Base-by-base conservation (phyloP, 2,329 filamentous ascomycete genomes). In the Neocatenulostroma microsporum region DNA sequence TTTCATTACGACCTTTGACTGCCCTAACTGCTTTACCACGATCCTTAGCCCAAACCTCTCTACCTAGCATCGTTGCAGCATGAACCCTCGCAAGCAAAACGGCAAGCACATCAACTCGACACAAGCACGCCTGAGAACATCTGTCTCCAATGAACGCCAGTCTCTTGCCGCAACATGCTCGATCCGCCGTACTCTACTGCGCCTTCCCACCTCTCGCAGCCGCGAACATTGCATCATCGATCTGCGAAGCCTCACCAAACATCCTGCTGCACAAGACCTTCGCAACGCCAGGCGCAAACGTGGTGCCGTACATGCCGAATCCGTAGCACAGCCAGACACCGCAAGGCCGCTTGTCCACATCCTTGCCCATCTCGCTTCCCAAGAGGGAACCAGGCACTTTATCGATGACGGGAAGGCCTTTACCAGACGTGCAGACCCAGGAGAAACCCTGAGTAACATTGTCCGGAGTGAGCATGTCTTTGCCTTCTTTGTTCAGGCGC, bases 291-390 rank as follows among this genome's bases (percentile, higher is more conserved):
- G 44, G 49, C 13, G 47, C 49, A 8, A 53, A 21, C 12, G 42
- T 44, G 12, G 47, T 50, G 7, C 50, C 50, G 14, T 41, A 31
- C 28, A 33, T 38, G 3, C 49, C 50, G 25, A 53, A 51, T 4
- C 50, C 50, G 28, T 44, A 53, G 20, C 39, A 40, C 12, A 49
- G 34, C 40, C 42, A 50, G 9, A 50, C 34, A 7, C 37, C 31
- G 34, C 14, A n/a, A 17, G 24, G 25, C 30, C 29, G 13, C 25
- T 27, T 24, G 8, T 34, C 30, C 24, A 9, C 18, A n/a, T 23
- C 35, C 2, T 15, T 5, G 9, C 21, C 30, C 2, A 14, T n/a
- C n/a, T 33, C 20, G 10, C 3, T 30, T 3, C 25, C 28, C 5
- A 37, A 25, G 3, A 4, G 18, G 17, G 25, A 43, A 12, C 12